Percentiles rank a stretch among this genome's conserved stretches.
phyloP scores from a whole-genome alignment of 495 filamentous ascomycete species.

The Coniosporium apollinis region DNA sequence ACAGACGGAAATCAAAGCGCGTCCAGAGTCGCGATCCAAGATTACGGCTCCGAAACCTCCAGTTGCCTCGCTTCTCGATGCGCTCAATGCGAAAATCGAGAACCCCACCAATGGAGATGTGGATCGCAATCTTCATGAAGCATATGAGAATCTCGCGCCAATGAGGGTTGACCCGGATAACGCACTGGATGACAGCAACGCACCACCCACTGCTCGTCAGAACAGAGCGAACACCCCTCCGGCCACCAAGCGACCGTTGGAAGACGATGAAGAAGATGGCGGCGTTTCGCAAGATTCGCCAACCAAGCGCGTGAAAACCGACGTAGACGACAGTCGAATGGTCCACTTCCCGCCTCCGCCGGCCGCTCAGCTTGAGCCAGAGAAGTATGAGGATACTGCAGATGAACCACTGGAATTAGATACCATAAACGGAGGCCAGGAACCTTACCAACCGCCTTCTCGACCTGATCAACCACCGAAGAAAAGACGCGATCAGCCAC shows the following conservation, averaged over 20 bases:
- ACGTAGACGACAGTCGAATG: constrained; percentile 14
- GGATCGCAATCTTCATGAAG: constrained; percentile 11
- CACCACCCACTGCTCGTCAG: constrained; percentile 10
- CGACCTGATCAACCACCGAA: constrained; percentile 4
- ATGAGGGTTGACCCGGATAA: constrained; percentile 10
- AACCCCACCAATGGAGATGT: constrained; percentile 22
- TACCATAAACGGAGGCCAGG: too few species aligned
- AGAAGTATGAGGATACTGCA: constrained; percentile 16
- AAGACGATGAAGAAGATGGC: constrained; percentile 22
- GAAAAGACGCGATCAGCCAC: constrained; percentile 27
- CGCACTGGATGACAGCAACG: constrained; percentile 26
- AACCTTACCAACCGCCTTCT: too few species aligned
- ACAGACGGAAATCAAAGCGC: constrained; percentile 67
- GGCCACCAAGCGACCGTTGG: constrained; percentile 19
- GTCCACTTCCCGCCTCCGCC: constrained; percentile 17
- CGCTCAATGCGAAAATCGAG: constrained; percentile 29
- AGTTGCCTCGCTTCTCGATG: constrained; percentile 37
- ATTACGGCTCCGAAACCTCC: constrained; percentile 31
- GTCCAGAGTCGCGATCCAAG: constrained; percentile 52
- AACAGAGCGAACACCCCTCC: constrained; percentile 14
- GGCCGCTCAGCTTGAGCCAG: constrained; percentile 23
- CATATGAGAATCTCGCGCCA: constrained; percentile 28
- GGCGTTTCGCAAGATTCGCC: constrained; percentile 25
- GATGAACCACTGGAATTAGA: too few species aligned
- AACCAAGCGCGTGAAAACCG: constrained; percentile 28